Evolutionary conservation across 305 asterid species (phyloP).

Genomic region (Solanum hybrid): DNA sequence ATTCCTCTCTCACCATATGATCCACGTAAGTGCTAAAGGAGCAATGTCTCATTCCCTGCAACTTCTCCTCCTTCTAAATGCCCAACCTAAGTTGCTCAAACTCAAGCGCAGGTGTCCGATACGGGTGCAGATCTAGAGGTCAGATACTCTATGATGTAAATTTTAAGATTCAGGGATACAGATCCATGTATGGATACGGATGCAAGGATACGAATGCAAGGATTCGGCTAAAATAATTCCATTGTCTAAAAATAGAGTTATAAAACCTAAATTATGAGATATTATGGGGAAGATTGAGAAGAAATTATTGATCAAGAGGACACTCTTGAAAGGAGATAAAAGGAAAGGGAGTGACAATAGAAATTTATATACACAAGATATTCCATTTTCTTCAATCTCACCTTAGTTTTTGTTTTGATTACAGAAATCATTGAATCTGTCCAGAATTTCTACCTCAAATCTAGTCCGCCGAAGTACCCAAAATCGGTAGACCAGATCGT

Average conservation of each 20-base stretch:
- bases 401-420: no score
- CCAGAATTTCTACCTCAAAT: not conserved
- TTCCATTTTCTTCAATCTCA: no score
- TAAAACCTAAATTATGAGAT: not conserved
- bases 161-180: not conserved
- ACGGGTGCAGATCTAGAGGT: not conserved
- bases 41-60: not conserved
- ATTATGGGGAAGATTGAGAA: not conserved
- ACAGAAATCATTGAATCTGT: not conserved
- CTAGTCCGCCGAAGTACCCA: not conserved
- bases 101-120: not conserved
- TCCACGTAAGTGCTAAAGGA: not conserved
- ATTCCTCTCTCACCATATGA: not conserved
- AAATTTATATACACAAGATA: not conserved
- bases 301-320: not conserved
- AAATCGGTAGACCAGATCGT: not conserved
- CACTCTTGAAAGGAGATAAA: not conserved
- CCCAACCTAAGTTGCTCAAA: not conserved
- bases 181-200: not conserved
- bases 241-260: not conserved
- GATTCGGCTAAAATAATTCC: not conserved
- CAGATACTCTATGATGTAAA: not conserved
- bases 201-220: not conserved
- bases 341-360: not conserved
- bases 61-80: not conserved